These are phyloP conservation scores for Apophysomyces elegans DNA, from an alignment of 371 early-diverging fungal species.

Conservation along the genomic window DNA sequence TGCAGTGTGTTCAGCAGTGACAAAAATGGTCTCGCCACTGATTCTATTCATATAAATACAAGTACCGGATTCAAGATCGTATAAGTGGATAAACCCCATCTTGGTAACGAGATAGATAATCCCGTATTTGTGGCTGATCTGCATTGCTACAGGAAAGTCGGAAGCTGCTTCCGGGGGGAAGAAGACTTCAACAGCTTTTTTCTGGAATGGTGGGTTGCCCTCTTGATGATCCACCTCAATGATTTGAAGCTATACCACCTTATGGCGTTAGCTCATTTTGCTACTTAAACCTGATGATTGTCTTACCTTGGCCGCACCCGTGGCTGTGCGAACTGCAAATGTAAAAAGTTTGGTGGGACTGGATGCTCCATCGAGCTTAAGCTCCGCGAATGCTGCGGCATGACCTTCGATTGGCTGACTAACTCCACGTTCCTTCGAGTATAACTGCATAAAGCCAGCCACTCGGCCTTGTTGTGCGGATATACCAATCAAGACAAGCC, in stretches of 20 bases:
- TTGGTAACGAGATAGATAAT: slow-evolving; percentile 95
- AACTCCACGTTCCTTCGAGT: slow-evolving; percentile 89
- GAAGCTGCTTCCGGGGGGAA: slow-evolving; percentile 94
- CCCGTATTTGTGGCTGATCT: slow-evolving; percentile 89
- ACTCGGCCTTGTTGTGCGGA: slow-evolving; percentile 91
- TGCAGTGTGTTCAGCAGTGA: slow-evolving; percentile 87
- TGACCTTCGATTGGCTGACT: slow-evolving; percentile 97
- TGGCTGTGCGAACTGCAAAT: slow-evolving; percentile 86
- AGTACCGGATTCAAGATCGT: slow-evolving; percentile 91
- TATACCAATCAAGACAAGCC: slow-evolving; percentile 95
- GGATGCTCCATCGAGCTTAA: slow-evolving; percentile 77
- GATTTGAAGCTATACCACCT: slow-evolving; percentile 77
- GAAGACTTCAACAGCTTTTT: slow-evolving; percentile 90
- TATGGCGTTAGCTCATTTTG: neutral
- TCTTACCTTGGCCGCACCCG: slow-evolving; percentile 77
- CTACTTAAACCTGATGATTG: neutral
- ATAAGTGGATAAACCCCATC: slow-evolving; percentile 95
- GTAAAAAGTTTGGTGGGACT: slow-evolving; percentile 88
- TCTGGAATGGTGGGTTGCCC: slow-evolving; percentile 89
- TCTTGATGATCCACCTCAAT: slow-evolving; percentile 97
- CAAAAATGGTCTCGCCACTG: slow-evolving; percentile 95
- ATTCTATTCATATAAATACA: slow-evolving; percentile 97
- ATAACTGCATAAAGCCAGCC: slow-evolving; percentile 95
- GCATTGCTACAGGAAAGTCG: slow-evolving; percentile 98
- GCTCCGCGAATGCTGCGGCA: slow-evolving; percentile 93